Evolutionary conservation across 2,329 filamentous ascomycete species (phyloP).

Genomic region (Capronia epimyces): DNA sequence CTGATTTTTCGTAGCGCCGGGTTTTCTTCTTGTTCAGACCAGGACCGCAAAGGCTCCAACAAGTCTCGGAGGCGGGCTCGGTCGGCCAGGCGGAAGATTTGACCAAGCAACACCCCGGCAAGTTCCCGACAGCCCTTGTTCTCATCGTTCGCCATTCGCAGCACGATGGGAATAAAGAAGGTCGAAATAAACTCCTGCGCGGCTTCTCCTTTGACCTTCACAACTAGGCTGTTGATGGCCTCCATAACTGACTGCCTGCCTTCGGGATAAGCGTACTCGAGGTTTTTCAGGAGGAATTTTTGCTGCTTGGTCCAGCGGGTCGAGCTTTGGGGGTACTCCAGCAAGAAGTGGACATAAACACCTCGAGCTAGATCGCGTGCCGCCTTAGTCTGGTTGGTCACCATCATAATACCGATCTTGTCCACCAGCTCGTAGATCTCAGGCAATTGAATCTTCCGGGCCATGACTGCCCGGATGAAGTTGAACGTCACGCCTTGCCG

Average conservation of each 20-base stretch:
- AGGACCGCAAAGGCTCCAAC: constrained; percentile 63
- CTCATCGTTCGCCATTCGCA: constrained; percentile 83
- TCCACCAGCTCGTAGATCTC: constrained; percentile 89
- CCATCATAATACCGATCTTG: constrained; percentile 84
- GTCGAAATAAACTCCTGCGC: constrained; percentile 74
- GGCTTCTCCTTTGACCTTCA: constrained; percentile 74
- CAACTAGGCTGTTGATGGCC: constrained; percentile 75
- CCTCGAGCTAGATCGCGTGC: constrained; percentile 83
- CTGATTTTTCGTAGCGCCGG: constrained; percentile 64
- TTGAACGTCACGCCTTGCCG: constrained; percentile 91
- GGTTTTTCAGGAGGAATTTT: constrained; percentile 79
- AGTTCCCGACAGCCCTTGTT: constrained; percentile 78
- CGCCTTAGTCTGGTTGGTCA: constrained; percentile 86
- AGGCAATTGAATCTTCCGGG: constrained; percentile 76
- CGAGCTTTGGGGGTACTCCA: constrained; percentile 90
- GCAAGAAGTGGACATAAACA: constrained; percentile 87
- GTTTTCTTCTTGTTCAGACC: constrained; percentile 72
- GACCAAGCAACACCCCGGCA: constrained; percentile 71
- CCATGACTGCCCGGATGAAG: constrained; percentile 81
- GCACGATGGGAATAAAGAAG: constrained; percentile 79
- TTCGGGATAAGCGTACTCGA: constrained; percentile 83
- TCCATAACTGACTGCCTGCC: constrained; percentile 92
- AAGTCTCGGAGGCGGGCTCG: constrained; percentile 66
- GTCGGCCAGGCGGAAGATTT: constrained; percentile 73
- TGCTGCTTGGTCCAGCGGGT: constrained; percentile 84